Evolutionary conservation across 2,329 filamentous ascomycete genomes (phyloP), one percentile per base, ranked within the genome.

Genomic region (Fusarium setosum): DNA sequence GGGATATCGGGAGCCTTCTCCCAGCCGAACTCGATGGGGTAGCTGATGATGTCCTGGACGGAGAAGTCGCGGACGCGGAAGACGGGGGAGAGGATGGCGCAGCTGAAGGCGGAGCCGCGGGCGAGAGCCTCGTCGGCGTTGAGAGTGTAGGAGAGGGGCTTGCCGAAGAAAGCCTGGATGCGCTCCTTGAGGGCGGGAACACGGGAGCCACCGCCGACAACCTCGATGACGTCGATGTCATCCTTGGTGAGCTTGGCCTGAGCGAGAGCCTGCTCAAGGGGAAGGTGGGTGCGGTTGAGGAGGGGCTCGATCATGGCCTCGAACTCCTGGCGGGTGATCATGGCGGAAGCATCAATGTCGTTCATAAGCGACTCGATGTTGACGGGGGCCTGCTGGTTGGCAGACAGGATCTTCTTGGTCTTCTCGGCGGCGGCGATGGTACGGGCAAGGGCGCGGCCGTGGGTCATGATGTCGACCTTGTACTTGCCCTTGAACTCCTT

Each of bases 341-440:
- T 91, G 61, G 91, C 85, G 53, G 88, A 88, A 34, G 97, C 96
- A 78, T 99, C 96, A 63, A 97, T 84, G 78, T 99, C 96, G 81
- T 98, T 96, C 94, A 99, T 98, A 72, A 99, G 85, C 32, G 94
- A 97, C 84, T 99, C 96, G 74, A 99, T 96, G 86, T 94, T 98
- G 79, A 99, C 82, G 48, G 95, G 93, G 17, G 95, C 94, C 76
- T 92, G 88, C 72, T 94, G 92, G 83, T 98, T 98, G 77, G 96
- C 96, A 32, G 95, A 98, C 56, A 99, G 85, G 56, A 98, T 90
- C 89, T 98, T 98, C 90, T 99, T 99, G 77, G 97, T 84, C 87
- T 97, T 97, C 87, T 99, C 96, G 55, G 94, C 94, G 57, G 92
- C 94, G 63, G 93, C 90, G 38, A 92, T 87, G 72, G 96, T 92